phyloP scores from a whole-genome alignment of 2,329 filamentous ascomycete genomes.

The Diaporthe vaccinii region DNA sequence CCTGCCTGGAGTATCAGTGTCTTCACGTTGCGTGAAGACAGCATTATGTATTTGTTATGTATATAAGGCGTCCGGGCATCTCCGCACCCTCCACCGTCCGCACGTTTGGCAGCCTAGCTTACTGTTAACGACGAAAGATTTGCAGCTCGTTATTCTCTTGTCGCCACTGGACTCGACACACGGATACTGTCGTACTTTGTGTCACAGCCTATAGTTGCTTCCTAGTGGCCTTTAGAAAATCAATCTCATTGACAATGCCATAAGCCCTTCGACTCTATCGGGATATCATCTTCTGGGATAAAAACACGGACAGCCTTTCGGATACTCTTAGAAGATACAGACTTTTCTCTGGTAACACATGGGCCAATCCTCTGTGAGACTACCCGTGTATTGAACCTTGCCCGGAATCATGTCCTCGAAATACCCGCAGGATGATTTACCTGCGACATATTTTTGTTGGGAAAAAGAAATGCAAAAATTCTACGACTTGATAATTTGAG shows the following conservation, averaged over 20 bases:
- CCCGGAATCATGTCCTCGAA: background rate
- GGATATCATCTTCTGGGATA: background rate
- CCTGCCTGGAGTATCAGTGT: slow-evolving; percentile 92
- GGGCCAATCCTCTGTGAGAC: background rate
- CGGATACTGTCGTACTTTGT: too few species aligned
- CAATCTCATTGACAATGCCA: background rate
- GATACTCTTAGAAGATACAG: too few species aligned
- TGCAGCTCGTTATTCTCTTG: background rate
- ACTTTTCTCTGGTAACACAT: background rate
- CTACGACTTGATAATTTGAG: too few species aligned
- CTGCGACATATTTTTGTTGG: background rate
- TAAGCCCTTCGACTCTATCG: background rate
- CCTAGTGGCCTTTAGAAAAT: background rate
- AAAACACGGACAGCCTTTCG: background rate
- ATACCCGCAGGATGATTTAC: background rate
- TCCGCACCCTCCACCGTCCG: slow-evolving; percentile 88
- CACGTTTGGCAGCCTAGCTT: slow-evolving; percentile 67
- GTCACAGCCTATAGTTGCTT: background rate
- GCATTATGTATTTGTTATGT: slow-evolving; percentile 56
- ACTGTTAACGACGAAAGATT: background rate
- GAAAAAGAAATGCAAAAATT: background rate
- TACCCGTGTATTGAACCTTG: background rate
- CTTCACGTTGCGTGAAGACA: slow-evolving; percentile 86
- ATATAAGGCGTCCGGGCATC: slow-evolving; percentile 69
- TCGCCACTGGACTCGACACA: background rate